Percentiles rank a stretch among this genome's conserved stretches.
Evolutionary conservation across 192 early-diverging fungal genomes (phyloP).

Genomic region (Lunasporangiospora selenospora): DNA sequence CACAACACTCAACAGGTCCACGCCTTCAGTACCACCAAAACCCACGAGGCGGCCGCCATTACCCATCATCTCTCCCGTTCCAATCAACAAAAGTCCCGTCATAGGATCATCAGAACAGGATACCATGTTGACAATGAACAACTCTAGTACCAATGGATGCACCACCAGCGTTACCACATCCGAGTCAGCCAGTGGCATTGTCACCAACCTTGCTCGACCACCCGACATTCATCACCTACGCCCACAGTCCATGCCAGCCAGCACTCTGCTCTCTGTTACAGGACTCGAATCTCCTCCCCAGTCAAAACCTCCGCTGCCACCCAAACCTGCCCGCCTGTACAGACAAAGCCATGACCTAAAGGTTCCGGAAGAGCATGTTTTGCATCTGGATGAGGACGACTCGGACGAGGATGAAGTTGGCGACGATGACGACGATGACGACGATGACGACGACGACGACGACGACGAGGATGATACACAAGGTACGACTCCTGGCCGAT

Average conservation of each 20-base stretch:
- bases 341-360: slow-evolving; percentile 28
- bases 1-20: slow-evolving; percentile 11
- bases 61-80: slow-evolving; percentile 14
- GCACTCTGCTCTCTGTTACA: not conserved
- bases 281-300: slow-evolving; percentile 38
- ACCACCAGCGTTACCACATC: not conserved
- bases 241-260: slow-evolving; percentile 27
- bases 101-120: slow-evolving; percentile 25
- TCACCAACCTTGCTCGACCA: not conserved
- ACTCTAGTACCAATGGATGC: not conserved
- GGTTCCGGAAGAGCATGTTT: slow-evolving; percentile 26
- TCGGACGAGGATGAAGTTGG: slow-evolving; percentile 45
- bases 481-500: not conserved
- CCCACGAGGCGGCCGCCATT: slow-evolving; percentile 47
- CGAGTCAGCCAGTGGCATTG: no score
- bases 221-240: slow-evolving; percentile 7
- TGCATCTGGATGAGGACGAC: slow-evolving; percentile 31
- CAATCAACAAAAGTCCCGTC: slow-evolving; percentile 35
- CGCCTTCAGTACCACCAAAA: slow-evolving; percentile 61
- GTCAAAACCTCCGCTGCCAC: slow-evolving; percentile 60
- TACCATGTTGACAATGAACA: slow-evolving; percentile 16
- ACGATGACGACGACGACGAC: slow-evolving; percentile 43
- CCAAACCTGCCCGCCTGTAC: slow-evolving; percentile 57
- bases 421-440: slow-evolving; percentile 39
- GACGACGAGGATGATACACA: slow-evolving; percentile 44